phyloP scores from a whole-genome alignment of 2,329 filamentous ascomycete genomes.

The Beauveria varroae region DNA sequence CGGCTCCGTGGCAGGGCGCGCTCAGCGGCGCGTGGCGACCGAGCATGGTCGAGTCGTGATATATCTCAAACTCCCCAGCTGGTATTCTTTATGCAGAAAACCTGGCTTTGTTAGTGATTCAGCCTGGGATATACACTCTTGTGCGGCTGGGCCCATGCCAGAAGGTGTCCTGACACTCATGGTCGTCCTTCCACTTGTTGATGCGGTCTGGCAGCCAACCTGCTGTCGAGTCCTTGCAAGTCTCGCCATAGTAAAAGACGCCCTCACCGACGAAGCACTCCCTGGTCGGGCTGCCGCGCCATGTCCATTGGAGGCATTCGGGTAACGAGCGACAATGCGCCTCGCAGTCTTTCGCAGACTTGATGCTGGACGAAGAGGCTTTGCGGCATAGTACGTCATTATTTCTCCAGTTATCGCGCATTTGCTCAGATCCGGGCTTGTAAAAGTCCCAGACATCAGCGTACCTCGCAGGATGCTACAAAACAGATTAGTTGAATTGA shows the following conservation, averaged over 20 bases:
- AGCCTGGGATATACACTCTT: neutral
- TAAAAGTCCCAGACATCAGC: conserved; percentile 11
- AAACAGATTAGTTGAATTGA: neutral
- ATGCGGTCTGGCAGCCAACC: conserved; percentile 6
- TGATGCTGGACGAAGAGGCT: neutral
- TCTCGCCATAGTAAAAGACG: conserved; percentile 6
- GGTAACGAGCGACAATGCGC: neutral
- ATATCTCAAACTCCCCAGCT: neutral
- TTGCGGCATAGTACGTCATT: conserved; percentile 5
- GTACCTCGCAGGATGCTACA: conserved; percentile 15
- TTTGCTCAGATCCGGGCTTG: neutral
- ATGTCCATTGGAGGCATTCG: conserved; percentile 6
- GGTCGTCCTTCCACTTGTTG: neutral
- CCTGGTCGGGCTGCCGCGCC: neutral
- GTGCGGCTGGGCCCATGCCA: conserved; percentile 3
- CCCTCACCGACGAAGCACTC: conserved; percentile 3
- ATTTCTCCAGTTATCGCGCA: conserved; percentile 12
- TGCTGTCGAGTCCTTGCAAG: neutral
- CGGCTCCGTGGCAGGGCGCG: neutral
- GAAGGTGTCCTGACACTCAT: neutral
- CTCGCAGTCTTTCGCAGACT: conserved; percentile 1
- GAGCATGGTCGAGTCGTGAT: too few relatives aligned
- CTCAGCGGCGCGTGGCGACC: too few relatives aligned
- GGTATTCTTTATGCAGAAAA: neutral
- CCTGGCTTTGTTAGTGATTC: neutral